These are phyloP conservation scores for Coemansia sp. DNA, from an alignment of 371 early-diverging fungal genomes.

Conservation along the genomic window DNA sequence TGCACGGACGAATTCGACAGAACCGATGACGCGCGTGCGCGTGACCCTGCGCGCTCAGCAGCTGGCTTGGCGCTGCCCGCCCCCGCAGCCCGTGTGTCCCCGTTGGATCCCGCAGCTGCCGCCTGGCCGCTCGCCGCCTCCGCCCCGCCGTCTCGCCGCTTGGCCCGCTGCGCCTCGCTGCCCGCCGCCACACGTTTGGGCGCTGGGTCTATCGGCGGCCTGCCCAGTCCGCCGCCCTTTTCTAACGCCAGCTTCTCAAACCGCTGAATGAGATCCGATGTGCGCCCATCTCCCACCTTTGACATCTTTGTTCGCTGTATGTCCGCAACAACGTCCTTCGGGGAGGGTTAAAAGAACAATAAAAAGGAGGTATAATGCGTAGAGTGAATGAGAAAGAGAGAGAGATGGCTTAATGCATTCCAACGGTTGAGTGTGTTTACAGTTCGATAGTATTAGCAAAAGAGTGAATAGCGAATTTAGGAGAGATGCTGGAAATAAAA, in stretches of 20 bases:
- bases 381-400: no score
- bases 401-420: no score
- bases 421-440: no score
- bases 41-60: not conserved
- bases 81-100: no score
- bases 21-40: slow-evolving; percentile 9
- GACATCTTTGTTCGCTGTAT: not conserved
- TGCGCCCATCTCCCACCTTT: slow-evolving; percentile 17
- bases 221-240: not conserved
- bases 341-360: no score
- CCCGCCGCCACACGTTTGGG: not conserved
- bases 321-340: no score
- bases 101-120: not conserved
- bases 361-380: no score
- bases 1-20: not conserved
- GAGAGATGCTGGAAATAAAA: no score
- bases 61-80: not conserved
- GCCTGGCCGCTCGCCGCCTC: not conserved
- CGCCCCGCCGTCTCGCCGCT: not conserved
- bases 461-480: no score
- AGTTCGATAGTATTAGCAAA: no score
- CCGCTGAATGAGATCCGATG: slow-evolving; percentile 25
- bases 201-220: not conserved
- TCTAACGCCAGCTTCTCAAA: slow-evolving; percentile 20
- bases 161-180: not conserved